phyloP scores from a whole-genome alignment of 768 basidiomycete genomes.

The Panellus pusillus region DNA sequence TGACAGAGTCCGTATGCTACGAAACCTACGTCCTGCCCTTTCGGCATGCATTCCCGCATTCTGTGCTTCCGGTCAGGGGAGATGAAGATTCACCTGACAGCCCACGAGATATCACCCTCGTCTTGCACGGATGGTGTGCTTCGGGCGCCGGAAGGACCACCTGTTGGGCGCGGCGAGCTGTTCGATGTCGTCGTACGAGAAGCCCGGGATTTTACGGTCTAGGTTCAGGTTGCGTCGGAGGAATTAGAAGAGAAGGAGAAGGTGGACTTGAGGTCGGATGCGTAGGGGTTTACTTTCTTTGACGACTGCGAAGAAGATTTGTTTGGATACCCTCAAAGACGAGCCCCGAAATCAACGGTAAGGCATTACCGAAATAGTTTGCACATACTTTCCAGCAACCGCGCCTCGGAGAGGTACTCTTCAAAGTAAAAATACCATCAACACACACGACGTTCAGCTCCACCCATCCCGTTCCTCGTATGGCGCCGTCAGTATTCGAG shows the following conservation, averaged over 20 bases:
- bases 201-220: too few species aligned
- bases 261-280: too few species aligned
- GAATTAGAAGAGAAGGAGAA: too few species aligned
- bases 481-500: constrained; percentile 67
- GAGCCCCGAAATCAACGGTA: constrained; percentile 4
- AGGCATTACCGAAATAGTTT: not conserved
- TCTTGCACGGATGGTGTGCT: too few species aligned
- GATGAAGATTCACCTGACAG: constrained; percentile 25
- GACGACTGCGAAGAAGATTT: too few species aligned
- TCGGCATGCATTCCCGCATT: constrained; percentile 62
- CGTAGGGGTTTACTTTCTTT: too few species aligned
- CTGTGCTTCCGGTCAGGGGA: constrained; percentile 28
- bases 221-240: too few species aligned
- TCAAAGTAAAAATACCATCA: constrained; percentile 73
- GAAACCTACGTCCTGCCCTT: constrained; percentile 74
- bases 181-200: constrained; percentile 36
- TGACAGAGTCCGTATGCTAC: constrained; percentile 75
- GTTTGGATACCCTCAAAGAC: too few species aligned
- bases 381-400: constrained; percentile 64
- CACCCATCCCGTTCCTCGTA: constrained; percentile 81
- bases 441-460: constrained; percentile 82
- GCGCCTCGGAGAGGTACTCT: constrained; percentile 63
- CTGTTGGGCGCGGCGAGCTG: constrained; percentile 42
- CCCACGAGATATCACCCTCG: constrained; percentile 59
- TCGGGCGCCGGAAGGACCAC: constrained; percentile 60